Conservation (phyloP, 2,329 filamentous ascomycete genomes). For the Colletotrichum brevisporum region DNA sequence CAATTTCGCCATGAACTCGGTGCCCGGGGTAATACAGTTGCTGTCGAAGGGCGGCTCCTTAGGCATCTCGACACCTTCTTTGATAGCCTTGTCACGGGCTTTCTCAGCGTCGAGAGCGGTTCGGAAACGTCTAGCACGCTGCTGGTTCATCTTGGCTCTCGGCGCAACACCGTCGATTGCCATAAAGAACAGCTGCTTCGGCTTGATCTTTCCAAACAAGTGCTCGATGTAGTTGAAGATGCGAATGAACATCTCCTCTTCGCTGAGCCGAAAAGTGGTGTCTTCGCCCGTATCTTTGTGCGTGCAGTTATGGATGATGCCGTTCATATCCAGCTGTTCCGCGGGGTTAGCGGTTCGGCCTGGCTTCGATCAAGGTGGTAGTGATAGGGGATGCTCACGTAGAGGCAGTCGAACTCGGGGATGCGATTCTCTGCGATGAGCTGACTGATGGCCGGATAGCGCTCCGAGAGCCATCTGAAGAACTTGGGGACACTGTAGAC, state of each 20-base stretch:
- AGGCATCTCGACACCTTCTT: conserved; percentile 90
- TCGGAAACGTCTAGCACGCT: conserved; percentile 93
- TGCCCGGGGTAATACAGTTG: conserved; percentile 98
- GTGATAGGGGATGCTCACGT: conserved; percentile 66
- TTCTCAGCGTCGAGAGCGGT: conserved; percentile 92
- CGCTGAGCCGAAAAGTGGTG: conserved; percentile 90
- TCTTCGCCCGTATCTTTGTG: conserved; percentile 93
- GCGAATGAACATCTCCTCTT: conserved; percentile 99
- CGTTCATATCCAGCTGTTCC: conserved; percentile 91
- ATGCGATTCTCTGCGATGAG: conserved; percentile 99
- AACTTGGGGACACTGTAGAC: conserved; percentile 81
- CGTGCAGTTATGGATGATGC: conserved; percentile 99
- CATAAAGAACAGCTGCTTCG: conserved; percentile 99
- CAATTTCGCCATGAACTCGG: conserved; percentile 97
- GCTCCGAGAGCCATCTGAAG: conserved; percentile 99
- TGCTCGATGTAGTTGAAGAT: conserved; percentile 99
- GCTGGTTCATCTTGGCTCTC: conserved; percentile 99
- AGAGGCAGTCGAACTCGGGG: conserved; percentile 98
- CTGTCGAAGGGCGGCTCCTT: conserved; percentile 98
- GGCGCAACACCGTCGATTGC: conserved; percentile 98
- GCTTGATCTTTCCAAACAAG: conserved; percentile 98
- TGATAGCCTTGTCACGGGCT: conserved; percentile 92
- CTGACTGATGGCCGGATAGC: conserved; percentile 98
- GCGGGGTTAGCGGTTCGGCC: conserved; percentile 51
- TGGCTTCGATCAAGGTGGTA: conserved; percentile 42